Percentiles rank a stretch among this genome's conserved stretches.
Evolutionary conservation across 352 stramenopile genomes (phyloP).

Genomic region (Globisporangium lucens): DNA sequence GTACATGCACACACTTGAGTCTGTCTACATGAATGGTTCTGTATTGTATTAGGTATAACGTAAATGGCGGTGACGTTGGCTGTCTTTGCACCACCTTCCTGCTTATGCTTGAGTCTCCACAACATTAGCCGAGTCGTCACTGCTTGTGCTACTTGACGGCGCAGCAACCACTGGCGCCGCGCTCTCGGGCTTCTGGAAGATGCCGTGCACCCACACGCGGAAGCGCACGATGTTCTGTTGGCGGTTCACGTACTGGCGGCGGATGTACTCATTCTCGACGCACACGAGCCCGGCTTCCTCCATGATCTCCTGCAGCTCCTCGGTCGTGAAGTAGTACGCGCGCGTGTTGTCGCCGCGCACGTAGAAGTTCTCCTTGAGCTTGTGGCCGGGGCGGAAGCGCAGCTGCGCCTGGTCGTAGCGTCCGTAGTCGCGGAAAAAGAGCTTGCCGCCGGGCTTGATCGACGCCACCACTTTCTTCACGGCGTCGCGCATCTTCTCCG

Average conservation of each 20-base stretch:
- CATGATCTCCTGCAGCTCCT: conserved; percentile 73
- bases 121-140: background rate
- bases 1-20: background rate
- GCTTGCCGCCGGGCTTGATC: conserved; percentile 71
- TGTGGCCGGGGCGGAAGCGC: conserved; percentile 84
- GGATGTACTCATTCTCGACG: conserved; percentile 85
- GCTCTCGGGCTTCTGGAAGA: conserved; percentile 73
- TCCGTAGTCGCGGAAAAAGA: conserved; percentile 95
- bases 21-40: background rate
- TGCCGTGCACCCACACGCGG: conserved; percentile 84
- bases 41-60: background rate
- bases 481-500: conserved; percentile 81
- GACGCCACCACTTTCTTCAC: conserved; percentile 86
- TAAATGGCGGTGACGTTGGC: background rate
- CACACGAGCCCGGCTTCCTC: conserved; percentile 48
- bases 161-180: conserved; percentile 2
- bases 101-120: background rate
- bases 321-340: conserved; percentile 94
- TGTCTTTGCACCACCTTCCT: background rate
- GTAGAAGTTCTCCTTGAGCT: conserved; percentile 95
- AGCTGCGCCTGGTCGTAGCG: conserved; percentile 95
- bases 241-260: conserved; percentile 85
- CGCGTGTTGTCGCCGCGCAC: conserved; percentile 93
- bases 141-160: background rate
- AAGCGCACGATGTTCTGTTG: conserved; percentile 84